Conservation (phyloP, 164 flowering plant species). For the Sextonia rubra region DNA sequence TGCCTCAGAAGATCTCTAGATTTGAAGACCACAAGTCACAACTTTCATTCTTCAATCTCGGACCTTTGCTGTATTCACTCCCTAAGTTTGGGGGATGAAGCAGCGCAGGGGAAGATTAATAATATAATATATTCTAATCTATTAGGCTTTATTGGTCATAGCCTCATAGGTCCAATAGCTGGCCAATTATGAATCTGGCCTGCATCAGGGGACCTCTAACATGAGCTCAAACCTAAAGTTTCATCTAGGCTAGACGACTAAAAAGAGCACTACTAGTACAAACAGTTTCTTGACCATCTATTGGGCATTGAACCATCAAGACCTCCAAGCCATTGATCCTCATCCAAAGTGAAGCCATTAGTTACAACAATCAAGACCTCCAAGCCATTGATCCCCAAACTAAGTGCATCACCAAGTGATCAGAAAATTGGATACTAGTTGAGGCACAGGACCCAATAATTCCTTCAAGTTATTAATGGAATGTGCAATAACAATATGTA, state of each 20-base stretch:
- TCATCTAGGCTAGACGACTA: no score
- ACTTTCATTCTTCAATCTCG: background rate
- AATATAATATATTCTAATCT: no score
- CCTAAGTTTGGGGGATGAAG: no score
- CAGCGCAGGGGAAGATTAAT: no score
- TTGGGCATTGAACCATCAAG: no score
- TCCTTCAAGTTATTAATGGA: background rate
- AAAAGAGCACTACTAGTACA: no score
- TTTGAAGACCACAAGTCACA: background rate
- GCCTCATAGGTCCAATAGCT: no score
- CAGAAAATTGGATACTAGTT: background rate
- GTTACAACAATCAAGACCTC: background rate
- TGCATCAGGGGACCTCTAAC: no score
- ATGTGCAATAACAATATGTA: background rate
- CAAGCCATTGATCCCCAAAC: background rate
- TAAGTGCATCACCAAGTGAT: background rate
- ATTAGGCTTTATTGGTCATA: no score
- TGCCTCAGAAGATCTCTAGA: background rate
- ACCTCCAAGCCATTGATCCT: background rate
- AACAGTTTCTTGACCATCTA: no score
- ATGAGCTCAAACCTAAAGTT: no score
- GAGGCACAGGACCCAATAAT: background rate
- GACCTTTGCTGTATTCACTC: background rate
- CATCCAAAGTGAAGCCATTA: background rate
- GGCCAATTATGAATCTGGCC: no score